Percentiles rank a stretch among this genome's conserved stretches.
Evolutionary conservation across 768 basidiomycete genomes (phyloP).

Genomic region (Trametes maxima): DNA sequence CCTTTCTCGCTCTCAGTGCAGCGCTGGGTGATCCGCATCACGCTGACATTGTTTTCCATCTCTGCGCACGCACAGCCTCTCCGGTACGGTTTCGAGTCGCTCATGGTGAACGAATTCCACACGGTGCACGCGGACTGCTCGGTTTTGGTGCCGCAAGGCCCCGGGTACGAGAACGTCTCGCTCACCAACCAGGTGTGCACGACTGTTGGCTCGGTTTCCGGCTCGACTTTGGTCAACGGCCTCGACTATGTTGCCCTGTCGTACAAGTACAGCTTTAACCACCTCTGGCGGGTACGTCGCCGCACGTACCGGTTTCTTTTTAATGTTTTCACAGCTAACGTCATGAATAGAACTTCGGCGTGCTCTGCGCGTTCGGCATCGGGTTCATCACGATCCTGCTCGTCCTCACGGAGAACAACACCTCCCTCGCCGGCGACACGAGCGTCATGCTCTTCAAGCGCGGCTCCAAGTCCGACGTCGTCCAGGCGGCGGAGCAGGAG

Average conservation of each 20-base stretch:
- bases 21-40: neutral
- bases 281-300: constrained; percentile 49
- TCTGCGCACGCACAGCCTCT: constrained; percentile 48
- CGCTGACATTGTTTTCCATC: neutral
- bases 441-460: constrained; percentile 68
- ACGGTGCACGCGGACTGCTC: constrained; percentile 64
- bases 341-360: constrained; percentile 60
- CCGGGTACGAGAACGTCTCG: constrained; percentile 58
- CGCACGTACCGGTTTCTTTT: neutral
- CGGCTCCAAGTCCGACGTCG: constrained; percentile 40
- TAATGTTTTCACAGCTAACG: neutral
- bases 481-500: constrained; percentile 19
- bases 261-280: constrained; percentile 42
- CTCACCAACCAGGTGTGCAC: constrained; percentile 77
- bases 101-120: constrained; percentile 84
- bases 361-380: constrained; percentile 63
- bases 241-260: constrained; percentile 52
- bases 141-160: constrained; percentile 59
- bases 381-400: constrained; percentile 59
- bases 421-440: constrained; percentile 36
- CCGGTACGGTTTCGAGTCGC: constrained; percentile 70
- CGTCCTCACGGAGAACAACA: constrained; percentile 59
- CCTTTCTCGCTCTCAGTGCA: neutral
- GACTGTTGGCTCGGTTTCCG: constrained; percentile 63
- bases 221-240: constrained; percentile 64